Percentiles rank a stretch among this genome's conserved stretches.
These are phyloP conservation scores for Brachypodium distachyon DNA, from an alignment of 202 grass and related monocot genomes.

Conservation along the genomic window DNA sequence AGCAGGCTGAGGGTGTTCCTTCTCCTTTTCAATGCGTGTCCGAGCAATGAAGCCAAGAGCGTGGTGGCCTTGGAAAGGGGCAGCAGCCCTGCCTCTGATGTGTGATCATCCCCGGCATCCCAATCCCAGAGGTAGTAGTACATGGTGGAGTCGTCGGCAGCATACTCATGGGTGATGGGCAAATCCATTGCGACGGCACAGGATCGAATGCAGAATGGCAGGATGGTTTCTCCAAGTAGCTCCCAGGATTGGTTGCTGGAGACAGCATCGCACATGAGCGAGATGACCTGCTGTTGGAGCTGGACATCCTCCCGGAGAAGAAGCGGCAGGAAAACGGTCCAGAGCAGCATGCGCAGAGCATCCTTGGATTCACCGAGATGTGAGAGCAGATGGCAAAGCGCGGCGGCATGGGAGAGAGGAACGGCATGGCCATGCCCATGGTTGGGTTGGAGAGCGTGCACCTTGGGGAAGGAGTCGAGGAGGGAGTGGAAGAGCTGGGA, in stretches of 20 bases:
- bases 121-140: slow-evolving; percentile 21
- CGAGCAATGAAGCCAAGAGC: slow-evolving; percentile 43
- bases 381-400: slow-evolving; percentile 66
- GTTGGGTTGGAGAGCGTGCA: slow-evolving; percentile 25
- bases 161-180: background rate
- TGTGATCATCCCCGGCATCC: background rate
- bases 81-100: background rate
- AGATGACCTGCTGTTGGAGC: slow-evolving; percentile 45
- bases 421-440: slow-evolving; percentile 19
- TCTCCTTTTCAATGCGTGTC: slow-evolving; percentile 28
- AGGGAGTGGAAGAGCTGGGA: slow-evolving; percentile 59
- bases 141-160: slow-evolving; percentile 7
- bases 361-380: slow-evolving; percentile 16
- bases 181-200: slow-evolving; percentile 30
- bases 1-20: slow-evolving; percentile 5
- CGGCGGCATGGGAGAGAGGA: slow-evolving; percentile 37
- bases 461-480: slow-evolving; percentile 47
- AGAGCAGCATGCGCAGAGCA: slow-evolving; percentile 40
- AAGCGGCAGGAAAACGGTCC: slow-evolving; percentile 59
- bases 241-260: slow-evolving; percentile 46
- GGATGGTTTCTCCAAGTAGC: slow-evolving; percentile 47
- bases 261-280: slow-evolving; percentile 43
- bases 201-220: slow-evolving; percentile 65
- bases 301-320: slow-evolving; percentile 30
- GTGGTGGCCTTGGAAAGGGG: slow-evolving; percentile 25